Conservation (phyloP, 2,329 filamentous ascomycete species). For the Rutstroemia sydowiana region DNA sequence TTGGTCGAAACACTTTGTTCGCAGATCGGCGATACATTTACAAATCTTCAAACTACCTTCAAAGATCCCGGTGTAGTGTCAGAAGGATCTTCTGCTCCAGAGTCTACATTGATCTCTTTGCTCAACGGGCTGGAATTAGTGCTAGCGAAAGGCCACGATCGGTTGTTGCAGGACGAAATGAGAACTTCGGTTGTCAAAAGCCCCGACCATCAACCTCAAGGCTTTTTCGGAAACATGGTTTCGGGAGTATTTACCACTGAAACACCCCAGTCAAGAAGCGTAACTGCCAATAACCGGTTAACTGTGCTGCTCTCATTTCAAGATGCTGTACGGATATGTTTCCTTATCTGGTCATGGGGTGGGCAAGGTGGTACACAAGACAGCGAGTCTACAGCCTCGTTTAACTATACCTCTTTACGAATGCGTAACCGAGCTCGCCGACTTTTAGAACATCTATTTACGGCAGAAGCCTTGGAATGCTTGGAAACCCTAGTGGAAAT, state of each 20-base stretch:
- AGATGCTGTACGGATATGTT: conserved; percentile 87
- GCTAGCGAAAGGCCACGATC: conserved; percentile 78
- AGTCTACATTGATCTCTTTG: conserved; percentile 72
- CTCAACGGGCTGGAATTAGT: conserved; percentile 92
- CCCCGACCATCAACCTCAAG: conserved; percentile 66
- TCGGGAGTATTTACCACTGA: conserved; percentile 84
- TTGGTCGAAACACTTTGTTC: conserved; percentile 83
- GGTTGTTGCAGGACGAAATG: conserved; percentile 68
- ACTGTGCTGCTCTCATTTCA: conserved; percentile 96
- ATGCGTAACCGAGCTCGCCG: conserved; percentile 85
- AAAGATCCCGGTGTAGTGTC: conserved; percentile 31
- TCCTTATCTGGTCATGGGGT: conserved; percentile 91
- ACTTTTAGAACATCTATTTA: conserved; percentile 86
- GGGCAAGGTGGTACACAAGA: conserved; percentile 61
- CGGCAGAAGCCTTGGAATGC: conserved; percentile 86
- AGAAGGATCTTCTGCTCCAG: conserved; percentile 42
- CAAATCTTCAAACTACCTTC: conserved; percentile 61
- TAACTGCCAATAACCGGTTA: conserved; percentile 85
- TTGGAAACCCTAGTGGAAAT: conserved; percentile 83
- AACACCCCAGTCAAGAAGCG: conserved; percentile 65
- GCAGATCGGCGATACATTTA: conserved; percentile 68
- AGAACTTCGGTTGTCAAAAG: conserved; percentile 62
- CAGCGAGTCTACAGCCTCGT: conserved; percentile 65
- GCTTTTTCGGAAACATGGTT: conserved; percentile 91
- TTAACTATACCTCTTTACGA: conserved; percentile 81